Base-by-base conservation (phyloP, 1,284 basidiomycete genomes). In the Cronartium ribicola region DNA sequence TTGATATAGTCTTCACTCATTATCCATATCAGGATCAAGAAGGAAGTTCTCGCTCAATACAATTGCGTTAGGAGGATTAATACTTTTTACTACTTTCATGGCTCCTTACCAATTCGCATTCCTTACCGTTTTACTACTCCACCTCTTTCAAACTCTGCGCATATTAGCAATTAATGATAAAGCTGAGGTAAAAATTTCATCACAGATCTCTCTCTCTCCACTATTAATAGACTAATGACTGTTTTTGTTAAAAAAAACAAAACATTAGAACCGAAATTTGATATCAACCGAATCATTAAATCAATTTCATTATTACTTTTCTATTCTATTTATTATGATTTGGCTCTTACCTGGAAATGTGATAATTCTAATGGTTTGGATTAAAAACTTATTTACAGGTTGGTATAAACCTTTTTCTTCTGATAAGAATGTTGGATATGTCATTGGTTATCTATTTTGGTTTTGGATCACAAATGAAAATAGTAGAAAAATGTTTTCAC, bases 71-170 rank as follows among this genome's bases (percentile, higher is more conserved):
- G 78, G 79, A 5, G 66, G 88, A 14, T 84, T 94, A n/a, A 84
- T 88, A 60, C 76, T 86, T 11, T 82, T 89, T 13, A 88, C 93
- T 57, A 86, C 88, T 76, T 78, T 92, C 39, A 83, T 91, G 73
- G 84, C 95, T 22, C 94, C 94, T 0, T 92, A 91, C 86, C 93
- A 96, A 81, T 90, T 94, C 41, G 91, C 89, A 1, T 93, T 90
- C 80, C 85, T 95, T 14, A 87, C 90, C 44, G 88, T 88, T 76
- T 92, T 89, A 85, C 77, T 89, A 14, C 86, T 92, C 55, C 90
- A 94, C 76, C 83, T 92, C 62, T 70, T 79, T 60, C 80, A 79
- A 44, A 80, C 81, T 13, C 67, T 81, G 2, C 79, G 80, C 4
- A 75, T 78, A n/a, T 76, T 77, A 46, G 48, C 77, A 5, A 71